phyloP scores from a whole-genome alignment of 306 rosid genomes.

The Cajanus cajan region DNA sequence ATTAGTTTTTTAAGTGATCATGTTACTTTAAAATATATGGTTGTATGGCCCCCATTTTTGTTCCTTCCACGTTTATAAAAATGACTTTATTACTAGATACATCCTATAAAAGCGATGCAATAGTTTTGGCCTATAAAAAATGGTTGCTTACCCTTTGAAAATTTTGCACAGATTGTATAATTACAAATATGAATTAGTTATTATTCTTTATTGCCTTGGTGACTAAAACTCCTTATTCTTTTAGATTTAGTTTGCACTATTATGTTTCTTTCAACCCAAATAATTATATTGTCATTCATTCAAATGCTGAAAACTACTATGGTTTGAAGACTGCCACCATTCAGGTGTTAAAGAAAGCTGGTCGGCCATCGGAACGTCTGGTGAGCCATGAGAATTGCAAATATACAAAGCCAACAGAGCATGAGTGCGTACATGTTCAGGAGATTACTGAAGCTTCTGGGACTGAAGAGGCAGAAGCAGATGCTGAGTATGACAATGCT shows the following conservation, averaged over 20 bases:
- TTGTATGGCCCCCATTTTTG: not conserved
- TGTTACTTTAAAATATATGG: not conserved
- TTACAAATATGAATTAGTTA: not conserved
- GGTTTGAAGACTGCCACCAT: conserved; percentile 70
- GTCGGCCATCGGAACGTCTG: conserved; percentile 76
- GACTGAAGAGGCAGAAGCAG: conserved; percentile 90
- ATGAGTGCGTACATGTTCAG: conserved; percentile 70
- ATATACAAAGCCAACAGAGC: conserved; percentile 61
- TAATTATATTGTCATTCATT: not conserved
- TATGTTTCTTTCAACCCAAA: not conserved
- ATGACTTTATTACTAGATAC: not conserved
- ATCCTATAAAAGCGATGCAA: not conserved
- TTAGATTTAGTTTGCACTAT: not conserved
- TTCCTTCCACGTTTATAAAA: not conserved
- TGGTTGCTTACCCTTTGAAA: conserved; percentile 11
- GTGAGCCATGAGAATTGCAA: conserved; percentile 87
- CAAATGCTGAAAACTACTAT: conserved; percentile 34
- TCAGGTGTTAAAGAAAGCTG: conserved; percentile 81
- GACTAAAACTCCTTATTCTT: not conserved
- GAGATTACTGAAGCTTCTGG: conserved; percentile 87
- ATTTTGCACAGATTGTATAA: not conserved
- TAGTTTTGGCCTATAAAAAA: not conserved
- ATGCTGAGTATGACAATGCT: conserved; percentile 83
- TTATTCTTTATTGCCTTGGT: not conserved
- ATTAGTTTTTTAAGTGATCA: not conserved